Base-by-base conservation (phyloP, 345 rosid genomes). In the Firmiana major region DNA sequence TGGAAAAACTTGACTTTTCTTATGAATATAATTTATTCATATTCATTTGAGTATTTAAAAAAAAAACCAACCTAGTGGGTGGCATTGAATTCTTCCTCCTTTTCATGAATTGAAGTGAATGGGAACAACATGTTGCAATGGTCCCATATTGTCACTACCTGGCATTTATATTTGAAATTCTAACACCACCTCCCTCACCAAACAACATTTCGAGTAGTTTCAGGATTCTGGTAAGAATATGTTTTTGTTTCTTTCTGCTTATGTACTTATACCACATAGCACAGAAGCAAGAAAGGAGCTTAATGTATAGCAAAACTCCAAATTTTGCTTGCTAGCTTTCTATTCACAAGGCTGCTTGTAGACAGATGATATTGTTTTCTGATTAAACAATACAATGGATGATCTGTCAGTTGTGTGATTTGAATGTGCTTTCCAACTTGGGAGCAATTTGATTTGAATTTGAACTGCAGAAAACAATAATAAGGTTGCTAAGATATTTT, bases 51-150 rank as follows among this genome's bases (percentile, higher is more conserved):
- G n/a, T n/a, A n/a, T n/a, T n/a, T n/a, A n/a, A n/a, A n/a, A n/a
- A n/a, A n/a, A n/a, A n/a, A n/a, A n/a, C n/a, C n/a, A n/a, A n/a
- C n/a, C 31, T 54, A 36, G 86, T 63, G 81, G 85, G 78, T 71
- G 76, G 68, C 82, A 81, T 69, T 66, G 71, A 42, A 26, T 78
- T 51, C 21, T 65, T 74, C 51, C 70, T 78, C 83, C 76, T 77
- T 81, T 78, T 78, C 84, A 79, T 63, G 86, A 57, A 80, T 46
- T 79, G 68, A 73, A 75, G 26, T 24, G 28, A 46, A 73, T 65
- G 51, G 79, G 64, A 45, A 51, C 71, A 76, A 62, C 16, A 48
- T 54, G 34, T 73, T 36, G 80, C 13, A 43, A 77, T 78, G 66
- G 66, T 62, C 42, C 80, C 78, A 75, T 65, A 5, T 9, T 75